Base-by-base conservation (phyloP, 441 rosid genomes). In the Croton laevigatus region DNA sequence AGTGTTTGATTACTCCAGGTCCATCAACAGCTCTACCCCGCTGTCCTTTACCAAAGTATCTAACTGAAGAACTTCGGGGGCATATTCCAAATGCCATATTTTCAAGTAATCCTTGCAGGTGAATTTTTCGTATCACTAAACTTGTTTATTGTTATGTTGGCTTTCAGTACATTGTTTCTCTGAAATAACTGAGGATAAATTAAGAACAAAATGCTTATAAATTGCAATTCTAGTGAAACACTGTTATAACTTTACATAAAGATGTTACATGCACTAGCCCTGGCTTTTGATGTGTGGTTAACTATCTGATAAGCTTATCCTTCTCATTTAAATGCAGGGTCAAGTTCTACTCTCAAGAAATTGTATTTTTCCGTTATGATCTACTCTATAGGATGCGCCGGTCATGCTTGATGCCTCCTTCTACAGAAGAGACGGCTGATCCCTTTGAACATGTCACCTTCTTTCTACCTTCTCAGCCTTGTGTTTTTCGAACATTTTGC, bases 51-150 rank as follows among this genome's bases (percentile, higher is more conserved):
- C 97, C 98, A 16, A 89, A 84, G 61, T 91, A 80, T 77, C 68
- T 95, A 62, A 87, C 85, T 17, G 91, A 89, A 76, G 99, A 92
- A 84, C 83, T 95, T 74, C 85, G 66, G 71, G 80, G 83, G 22
- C 69, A 75, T 66, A 70, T 91, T 73, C 98, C 97, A 6, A 84
- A 86, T 79, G 94, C 96, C 68, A 88, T 88, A 78, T 95, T 95
- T 83, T 79, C 90, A 20, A 90, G 90, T 75, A 95, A 95, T 80
- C 99, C 99, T 62, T 92, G 99, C 97, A 91, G 97, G 99, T 91
- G 55, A 75, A 67, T 70, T 70, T 71, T 37, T 76, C 55, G 69
- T 13, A 58, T 58, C 40, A 34, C 23, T 32, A 40, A 19, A 53
- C 55, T 27, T 13, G 10, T 58, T 67, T 22, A 1, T 49, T 14